Evolutionary conservation across 495 filamentous ascomycete genomes (phyloP).

Genomic region (Tuber umbilicatum): DNA sequence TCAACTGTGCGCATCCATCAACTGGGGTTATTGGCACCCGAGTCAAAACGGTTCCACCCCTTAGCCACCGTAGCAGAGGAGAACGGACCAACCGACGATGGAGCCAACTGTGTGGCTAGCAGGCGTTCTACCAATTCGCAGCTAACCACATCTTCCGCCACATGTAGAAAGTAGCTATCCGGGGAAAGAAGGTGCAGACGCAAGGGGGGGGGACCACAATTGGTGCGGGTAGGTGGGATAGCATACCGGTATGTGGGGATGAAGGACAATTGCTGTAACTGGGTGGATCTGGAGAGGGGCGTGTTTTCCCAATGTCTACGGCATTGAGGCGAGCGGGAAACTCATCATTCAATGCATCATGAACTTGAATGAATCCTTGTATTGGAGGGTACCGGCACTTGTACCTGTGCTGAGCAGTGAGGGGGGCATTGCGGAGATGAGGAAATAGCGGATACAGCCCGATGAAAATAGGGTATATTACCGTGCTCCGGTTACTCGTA

Average conservation of each 20-base stretch:
- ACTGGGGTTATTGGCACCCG: neutral
- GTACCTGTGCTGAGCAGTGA: neutral
- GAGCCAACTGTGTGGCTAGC: neutral
- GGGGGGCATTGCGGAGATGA: neutral
- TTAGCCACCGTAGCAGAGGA: neutral
- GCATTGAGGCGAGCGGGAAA: neutral
- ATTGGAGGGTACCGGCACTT: neutral
- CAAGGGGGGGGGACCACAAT: neutral
- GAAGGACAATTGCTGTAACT: neutral
- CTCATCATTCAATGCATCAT: neutral
- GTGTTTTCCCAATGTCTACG: neutral
- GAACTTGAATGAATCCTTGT: neutral
- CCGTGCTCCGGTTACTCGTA: neutral
- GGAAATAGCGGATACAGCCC: neutral
- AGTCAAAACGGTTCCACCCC: neutral
- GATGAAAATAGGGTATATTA: neutral
- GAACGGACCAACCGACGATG: neutral
- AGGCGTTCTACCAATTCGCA: neutral
- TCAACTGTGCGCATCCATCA: neutral
- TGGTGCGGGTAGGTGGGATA: neutral
- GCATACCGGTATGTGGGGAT: neutral
- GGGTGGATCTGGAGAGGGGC: neutral
- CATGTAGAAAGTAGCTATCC: neutral
- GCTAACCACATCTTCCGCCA: neutral
- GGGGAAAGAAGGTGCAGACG: neutral